phyloP scores from a whole-genome alignment of 305 asterid species.

The Coffea humblotiana region DNA sequence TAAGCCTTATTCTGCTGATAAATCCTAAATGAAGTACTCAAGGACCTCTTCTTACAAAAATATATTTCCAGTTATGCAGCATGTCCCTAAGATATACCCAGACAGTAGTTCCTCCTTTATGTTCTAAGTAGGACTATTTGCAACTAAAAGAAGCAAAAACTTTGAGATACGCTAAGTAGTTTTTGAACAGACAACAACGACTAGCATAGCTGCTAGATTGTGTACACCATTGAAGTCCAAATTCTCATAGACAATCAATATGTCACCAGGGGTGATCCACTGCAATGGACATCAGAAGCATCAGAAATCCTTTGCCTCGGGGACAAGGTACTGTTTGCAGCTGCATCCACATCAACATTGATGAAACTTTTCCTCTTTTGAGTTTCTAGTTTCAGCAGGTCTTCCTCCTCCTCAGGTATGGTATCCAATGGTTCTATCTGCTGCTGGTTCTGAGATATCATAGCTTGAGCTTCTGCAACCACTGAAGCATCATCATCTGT shows the following conservation, averaged over 20 bases:
- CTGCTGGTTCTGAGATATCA: slow-evolving; percentile 47
- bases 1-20: neutral
- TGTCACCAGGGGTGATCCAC: slow-evolving; percentile 80
- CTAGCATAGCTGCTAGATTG: neutral
- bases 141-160: neutral
- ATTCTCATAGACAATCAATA: slow-evolving; percentile 36
- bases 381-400: slow-evolving; percentile 46
- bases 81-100: neutral
- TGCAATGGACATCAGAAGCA: slow-evolving; percentile 79
- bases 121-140: slow-evolving; percentile 1
- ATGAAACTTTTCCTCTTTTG: slow-evolving; percentile 76
- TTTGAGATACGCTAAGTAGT: neutral
- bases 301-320: slow-evolving; percentile 76
- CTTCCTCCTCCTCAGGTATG: slow-evolving; percentile 48
- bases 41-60: too few species aligned
- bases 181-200: neutral
- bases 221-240: neutral
- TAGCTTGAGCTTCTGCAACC: slow-evolving; percentile 76
- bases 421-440: slow-evolving; percentile 32
- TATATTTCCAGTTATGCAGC: neutral
- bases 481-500: slow-evolving; percentile 63
- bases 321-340: slow-evolving; percentile 67
- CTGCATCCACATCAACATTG: slow-evolving; percentile 71
- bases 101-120: neutral
- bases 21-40: neutral